These are phyloP conservation scores for Trametes gibbosa DNA, from an alignment of 768 basidiomycete genomes.

Conservation along the genomic window DNA sequence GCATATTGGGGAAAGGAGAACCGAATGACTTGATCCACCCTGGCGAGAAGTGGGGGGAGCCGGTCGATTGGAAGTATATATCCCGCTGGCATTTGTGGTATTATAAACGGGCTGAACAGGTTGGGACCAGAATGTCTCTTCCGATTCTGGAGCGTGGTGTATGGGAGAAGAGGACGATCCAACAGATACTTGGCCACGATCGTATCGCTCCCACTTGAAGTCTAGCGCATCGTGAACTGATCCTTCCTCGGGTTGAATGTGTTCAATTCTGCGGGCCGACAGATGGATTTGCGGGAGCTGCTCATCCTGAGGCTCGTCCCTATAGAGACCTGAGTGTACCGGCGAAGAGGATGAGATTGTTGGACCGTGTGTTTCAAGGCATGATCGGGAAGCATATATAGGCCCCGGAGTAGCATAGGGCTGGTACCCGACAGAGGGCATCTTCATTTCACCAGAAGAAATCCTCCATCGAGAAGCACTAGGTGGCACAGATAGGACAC, in stretches of 20 bases:
- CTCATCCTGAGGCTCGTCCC: background rate
- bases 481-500: background rate
- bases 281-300: too few relatives aligned
- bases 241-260: too few relatives aligned
- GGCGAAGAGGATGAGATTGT: background rate
- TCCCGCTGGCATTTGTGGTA: background rate
- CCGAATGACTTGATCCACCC: too few relatives aligned
- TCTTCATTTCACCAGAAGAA: background rate
- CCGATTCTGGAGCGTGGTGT: background rate
- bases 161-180: background rate
- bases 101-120: background rate
- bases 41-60: background rate
- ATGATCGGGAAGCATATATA: background rate
- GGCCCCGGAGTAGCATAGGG: constrained; percentile 52
- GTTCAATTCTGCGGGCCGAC: too few relatives aligned
- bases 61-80: background rate
- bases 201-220: constrained; percentile 58
- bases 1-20: background rate
- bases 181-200: constrained; percentile 7
- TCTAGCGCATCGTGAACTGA: constrained; percentile 39
- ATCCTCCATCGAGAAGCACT: background rate
- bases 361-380: too few relatives aligned
- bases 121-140: constrained; percentile 10
- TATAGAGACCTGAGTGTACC: background rate
- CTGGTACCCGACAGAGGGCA: background rate